phyloP scores from a whole-genome alignment of 75 land plant species.

The Cupressus sempervirens region DNA sequence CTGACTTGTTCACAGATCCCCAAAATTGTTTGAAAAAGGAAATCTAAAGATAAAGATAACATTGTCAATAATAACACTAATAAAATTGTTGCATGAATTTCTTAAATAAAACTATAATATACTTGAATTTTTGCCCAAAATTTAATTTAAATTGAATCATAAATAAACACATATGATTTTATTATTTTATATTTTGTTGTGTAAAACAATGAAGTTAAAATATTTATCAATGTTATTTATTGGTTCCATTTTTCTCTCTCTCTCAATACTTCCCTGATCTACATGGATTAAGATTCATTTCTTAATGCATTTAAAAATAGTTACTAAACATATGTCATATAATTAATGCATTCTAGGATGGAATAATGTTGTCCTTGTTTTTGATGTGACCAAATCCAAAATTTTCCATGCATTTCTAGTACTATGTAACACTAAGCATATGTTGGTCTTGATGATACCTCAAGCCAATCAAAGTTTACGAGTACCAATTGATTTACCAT shows the following conservation, averaged over 20 bases:
- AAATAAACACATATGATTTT: background rate
- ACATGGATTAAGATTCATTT: too few species aligned
- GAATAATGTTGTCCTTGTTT: too few species aligned
- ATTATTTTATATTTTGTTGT: background rate
- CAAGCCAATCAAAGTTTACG: too few species aligned
- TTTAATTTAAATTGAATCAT: background rate
- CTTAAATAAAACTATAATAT: background rate
- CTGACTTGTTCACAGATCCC: conserved; percentile 4
- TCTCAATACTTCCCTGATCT: too few species aligned
- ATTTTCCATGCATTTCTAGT: too few species aligned
- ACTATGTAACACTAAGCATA: too few species aligned
- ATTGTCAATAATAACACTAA: background rate
- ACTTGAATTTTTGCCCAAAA: background rate
- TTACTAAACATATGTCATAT: background rate
- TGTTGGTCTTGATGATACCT: too few species aligned
- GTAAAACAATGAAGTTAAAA: background rate
- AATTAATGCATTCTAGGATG: background rate
- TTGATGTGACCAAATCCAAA: too few species aligned
- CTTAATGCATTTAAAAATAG: background rate
- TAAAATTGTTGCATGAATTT: too few species aligned
- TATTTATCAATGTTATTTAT: background rate
- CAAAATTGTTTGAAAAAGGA: conserved; percentile 16
- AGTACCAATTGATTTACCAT: too few species aligned
- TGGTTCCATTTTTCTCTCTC: too few species aligned
- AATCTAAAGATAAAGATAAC: conserved; percentile 1